Percentiles rank a stretch among this genome's conserved stretches.
Evolutionary conservation across 2,329 filamentous ascomycete genomes (phyloP).

Genomic region (Aureobasidium sp.): DNA sequence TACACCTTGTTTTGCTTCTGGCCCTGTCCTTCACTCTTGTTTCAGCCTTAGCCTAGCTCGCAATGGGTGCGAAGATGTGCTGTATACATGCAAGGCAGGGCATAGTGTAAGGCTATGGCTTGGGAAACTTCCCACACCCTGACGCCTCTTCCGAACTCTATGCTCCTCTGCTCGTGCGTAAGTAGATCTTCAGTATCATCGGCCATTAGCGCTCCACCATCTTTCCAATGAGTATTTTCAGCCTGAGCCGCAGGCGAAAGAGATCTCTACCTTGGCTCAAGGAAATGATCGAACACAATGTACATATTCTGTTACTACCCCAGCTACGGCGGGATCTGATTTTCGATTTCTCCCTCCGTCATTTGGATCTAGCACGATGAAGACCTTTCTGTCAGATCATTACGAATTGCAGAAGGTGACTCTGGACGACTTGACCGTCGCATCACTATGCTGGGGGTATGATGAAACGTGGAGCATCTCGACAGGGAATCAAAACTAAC

Average conservation of each 20-base stretch:
- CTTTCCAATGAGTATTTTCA: background rate
- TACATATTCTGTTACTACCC: slow-evolving; percentile 4
- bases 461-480: background rate
- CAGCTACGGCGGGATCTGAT: background rate
- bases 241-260: background rate
- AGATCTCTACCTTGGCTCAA: background rate
- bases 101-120: background rate
- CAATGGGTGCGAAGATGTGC: background rate
- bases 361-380: background rate
- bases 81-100: background rate
- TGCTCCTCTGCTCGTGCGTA: background rate
- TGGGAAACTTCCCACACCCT: background rate
- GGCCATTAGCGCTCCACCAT: background rate
- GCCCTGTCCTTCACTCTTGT: background rate
- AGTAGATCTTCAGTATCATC: slow-evolving; percentile 4
- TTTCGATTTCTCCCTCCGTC: background rate
- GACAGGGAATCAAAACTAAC: background rate
- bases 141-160: background rate
- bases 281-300: background rate
- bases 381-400: slow-evolving; percentile 10
- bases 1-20: background rate
- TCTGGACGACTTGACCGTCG: slow-evolving; percentile 12
- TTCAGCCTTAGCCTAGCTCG: background rate
- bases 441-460: slow-evolving; percentile 7
- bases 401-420: slow-evolving; percentile 12